Conservation (phyloP, 129 eudicot species). For the Sambucus nigra region DNA sequence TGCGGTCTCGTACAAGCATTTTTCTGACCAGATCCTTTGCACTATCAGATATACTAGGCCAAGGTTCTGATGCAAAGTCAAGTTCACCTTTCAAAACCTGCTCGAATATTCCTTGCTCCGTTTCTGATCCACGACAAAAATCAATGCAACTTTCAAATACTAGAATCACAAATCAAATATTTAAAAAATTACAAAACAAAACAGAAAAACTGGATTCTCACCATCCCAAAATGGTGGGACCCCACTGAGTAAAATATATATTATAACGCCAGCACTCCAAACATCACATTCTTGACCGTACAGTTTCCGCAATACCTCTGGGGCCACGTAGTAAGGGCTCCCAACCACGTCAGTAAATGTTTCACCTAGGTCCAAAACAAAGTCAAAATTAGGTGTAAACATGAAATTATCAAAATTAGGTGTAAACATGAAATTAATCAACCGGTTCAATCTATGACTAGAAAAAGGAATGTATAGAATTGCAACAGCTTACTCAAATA, state of each 20-base stretch:
- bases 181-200: constrained; percentile 7
- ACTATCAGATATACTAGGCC: constrained; percentile 82
- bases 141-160: constrained; percentile 8
- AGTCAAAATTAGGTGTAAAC: constrained; percentile 12
- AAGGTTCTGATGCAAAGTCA: constrained; percentile 84
- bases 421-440: constrained; percentile 2
- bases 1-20: constrained; percentile 72
- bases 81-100: constrained; percentile 75
- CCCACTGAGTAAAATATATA: constrained; percentile 74
- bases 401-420: not conserved
- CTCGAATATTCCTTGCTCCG: constrained; percentile 82
- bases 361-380: constrained; percentile 65
- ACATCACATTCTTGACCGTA: constrained; percentile 85
- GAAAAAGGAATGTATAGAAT: not conserved
- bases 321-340: constrained; percentile 84
- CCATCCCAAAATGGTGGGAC: constrained; percentile 99
- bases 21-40: constrained; percentile 79
- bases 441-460: not conserved
- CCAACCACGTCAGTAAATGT: constrained; percentile 66
- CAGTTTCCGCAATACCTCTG: constrained; percentile 60
- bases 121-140: constrained; percentile 46
- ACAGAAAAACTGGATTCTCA: constrained; percentile 21
- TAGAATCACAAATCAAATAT: not conserved
- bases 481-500: not conserved
- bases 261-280: constrained; percentile 96